Percentiles rank a stretch among this genome's conserved stretches.
These are phyloP conservation scores for Pseudonectria foliicola DNA, from an alignment of 2,329 filamentous ascomycete genomes.

Conservation along the genomic window DNA sequence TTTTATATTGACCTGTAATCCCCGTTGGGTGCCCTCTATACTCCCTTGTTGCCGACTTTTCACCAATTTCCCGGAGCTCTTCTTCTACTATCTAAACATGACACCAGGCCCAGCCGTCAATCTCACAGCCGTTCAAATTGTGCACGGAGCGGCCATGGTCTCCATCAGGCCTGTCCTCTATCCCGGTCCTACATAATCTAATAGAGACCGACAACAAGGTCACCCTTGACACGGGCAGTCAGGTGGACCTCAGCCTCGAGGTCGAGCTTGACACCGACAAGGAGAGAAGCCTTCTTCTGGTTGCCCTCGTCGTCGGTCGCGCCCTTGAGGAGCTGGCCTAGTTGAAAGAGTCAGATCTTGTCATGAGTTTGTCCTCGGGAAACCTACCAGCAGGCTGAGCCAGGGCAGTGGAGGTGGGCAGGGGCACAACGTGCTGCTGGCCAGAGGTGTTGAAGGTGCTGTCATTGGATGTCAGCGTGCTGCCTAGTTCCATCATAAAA, in stretches of 20 bases:
- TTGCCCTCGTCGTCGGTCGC: slow-evolving; percentile 50
- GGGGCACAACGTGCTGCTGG: background rate
- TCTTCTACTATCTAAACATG: no score
- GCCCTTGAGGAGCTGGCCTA: slow-evolving; percentile 44
- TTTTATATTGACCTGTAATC: no score
- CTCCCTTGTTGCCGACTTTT: no score
- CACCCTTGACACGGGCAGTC: slow-evolving; percentile 52
- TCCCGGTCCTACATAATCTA: slow-evolving; percentile 5
- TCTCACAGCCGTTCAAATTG: no score
- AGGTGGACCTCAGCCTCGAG: slow-evolving; percentile 56
- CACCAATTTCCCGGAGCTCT: no score
- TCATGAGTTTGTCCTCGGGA: no score
- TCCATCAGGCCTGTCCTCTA: slow-evolving; percentile 3
- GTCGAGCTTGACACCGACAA: slow-evolving; percentile 57
- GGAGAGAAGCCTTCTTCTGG: slow-evolving; percentile 48
- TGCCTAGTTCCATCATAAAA: slow-evolving; percentile 30
- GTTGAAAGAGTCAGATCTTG: no score
- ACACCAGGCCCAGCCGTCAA: no score
- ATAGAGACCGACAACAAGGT: slow-evolving; percentile 43
- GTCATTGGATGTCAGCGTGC: slow-evolving; percentile 21
- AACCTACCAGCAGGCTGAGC: slow-evolving; percentile 25
- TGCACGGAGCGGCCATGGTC: slow-evolving; percentile 1
- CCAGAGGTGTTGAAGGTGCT: slow-evolving; percentile 6
- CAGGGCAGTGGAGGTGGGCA: slow-evolving; percentile 4
- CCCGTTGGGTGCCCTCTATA: no score